Conservation (phyloP, 2,329 filamentous ascomycete species). For the Colletotrichum zoysiae region DNA sequence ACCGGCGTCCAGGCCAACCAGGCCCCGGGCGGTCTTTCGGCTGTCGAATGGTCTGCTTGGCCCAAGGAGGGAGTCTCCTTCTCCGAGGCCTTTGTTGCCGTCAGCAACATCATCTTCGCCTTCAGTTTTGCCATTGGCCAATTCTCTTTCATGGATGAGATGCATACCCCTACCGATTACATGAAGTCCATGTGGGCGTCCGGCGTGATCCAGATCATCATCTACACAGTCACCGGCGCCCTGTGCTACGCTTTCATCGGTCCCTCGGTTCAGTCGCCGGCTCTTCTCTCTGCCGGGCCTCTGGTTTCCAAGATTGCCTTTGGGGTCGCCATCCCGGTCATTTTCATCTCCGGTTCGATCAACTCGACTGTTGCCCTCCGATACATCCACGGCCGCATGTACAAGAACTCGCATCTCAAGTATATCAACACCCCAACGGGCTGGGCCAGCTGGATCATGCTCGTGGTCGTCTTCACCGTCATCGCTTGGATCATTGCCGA, state of each 20-base stretch:
- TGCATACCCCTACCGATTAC: constrained; percentile 62
- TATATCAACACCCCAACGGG: constrained; percentile 63
- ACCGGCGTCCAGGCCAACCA: constrained; percentile 50
- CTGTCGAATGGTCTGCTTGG: constrained; percentile 58
- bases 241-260: constrained; percentile 79
- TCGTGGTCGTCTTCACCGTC: constrained; percentile 70
- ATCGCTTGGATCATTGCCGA: constrained; percentile 79
- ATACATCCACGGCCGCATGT: constrained; percentile 61
- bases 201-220: constrained; percentile 69
- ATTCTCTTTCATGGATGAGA: constrained; percentile 67
- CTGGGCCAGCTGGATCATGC: constrained; percentile 69
- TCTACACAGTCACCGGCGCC: constrained; percentile 76
- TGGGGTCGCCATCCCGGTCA: constrained; percentile 77
- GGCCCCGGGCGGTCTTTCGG: constrained; percentile 51
- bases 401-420: constrained; percentile 56
- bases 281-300: constrained; percentile 73
- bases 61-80: constrained; percentile 60
- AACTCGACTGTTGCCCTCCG: constrained; percentile 65
- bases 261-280: constrained; percentile 71
- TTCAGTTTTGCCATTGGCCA: constrained; percentile 69
- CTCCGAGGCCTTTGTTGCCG: constrained; percentile 69
- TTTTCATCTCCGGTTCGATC: constrained; percentile 80
- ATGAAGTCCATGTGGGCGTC: constrained; percentile 70
- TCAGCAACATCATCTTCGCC: constrained; percentile 78
- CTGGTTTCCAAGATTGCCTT: constrained; percentile 75